Conservation (phyloP, 345 rosid species). For the Populus davidiana region DNA sequence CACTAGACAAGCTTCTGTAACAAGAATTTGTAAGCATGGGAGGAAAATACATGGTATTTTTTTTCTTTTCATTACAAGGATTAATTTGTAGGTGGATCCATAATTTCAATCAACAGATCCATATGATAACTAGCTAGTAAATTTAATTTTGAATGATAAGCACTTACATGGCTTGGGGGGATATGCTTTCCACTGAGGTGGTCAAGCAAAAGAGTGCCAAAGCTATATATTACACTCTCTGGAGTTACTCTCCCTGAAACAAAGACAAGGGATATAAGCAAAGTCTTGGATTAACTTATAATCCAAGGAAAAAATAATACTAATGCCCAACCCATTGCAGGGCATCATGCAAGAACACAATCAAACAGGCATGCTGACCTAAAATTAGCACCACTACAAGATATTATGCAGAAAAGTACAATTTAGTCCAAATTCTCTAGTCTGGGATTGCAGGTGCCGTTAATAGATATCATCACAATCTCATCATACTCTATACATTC, state of each 20-base stretch:
- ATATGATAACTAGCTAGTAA: not conserved
- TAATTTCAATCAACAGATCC: not conserved
- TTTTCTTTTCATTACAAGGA: not conserved
- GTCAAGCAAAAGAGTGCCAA: slow-evolving; percentile 91
- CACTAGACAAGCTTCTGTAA: not conserved
- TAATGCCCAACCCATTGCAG: not conserved
- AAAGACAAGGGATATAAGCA: not conserved
- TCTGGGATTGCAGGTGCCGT: not conserved
- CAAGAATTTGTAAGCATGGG: not conserved
- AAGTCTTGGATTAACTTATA: not conserved
- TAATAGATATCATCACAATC: not conserved
- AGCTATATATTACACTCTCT: slow-evolving; percentile 95
- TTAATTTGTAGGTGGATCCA: not conserved
- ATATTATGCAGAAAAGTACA: not conserved
- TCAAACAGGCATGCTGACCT: not conserved
- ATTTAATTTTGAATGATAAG: not conserved
- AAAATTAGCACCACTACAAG: not conserved
- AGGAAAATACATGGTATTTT: not conserved
- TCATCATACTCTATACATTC: not conserved
- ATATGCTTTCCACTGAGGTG: slow-evolving; percentile 97
- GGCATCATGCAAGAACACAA: not conserved
- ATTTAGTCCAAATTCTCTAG: not conserved
- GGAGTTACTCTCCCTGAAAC: slow-evolving; percentile 77
- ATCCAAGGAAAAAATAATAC: not conserved
- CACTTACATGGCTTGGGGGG: slow-evolving; percentile 90